These are phyloP conservation scores for Rhodosporidiobolus sp. DNA, from an alignment of 768 basidiomycete species.

Conservation along the genomic window DNA sequence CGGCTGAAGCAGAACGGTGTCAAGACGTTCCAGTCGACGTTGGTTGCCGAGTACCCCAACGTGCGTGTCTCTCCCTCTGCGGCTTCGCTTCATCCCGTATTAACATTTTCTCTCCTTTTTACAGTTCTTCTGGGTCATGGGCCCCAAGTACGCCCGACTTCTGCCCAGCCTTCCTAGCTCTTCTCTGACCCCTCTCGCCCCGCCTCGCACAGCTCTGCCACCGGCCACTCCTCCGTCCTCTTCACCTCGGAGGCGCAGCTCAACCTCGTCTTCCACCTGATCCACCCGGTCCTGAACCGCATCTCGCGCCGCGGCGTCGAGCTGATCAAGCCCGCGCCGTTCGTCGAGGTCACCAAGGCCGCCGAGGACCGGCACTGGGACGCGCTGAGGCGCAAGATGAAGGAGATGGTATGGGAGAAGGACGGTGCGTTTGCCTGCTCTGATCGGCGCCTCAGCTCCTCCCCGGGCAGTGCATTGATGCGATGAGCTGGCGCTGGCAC, in stretches of 20 bases:
- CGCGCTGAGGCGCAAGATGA: constrained; percentile 34
- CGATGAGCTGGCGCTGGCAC: neutral
- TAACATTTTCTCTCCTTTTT: neutral
- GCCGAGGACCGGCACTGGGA: constrained; percentile 34
- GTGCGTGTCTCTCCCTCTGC: neutral
- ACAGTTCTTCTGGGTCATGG: constrained; percentile 39
- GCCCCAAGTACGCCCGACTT: constrained; percentile 43
- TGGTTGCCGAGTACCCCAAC: constrained; percentile 29
- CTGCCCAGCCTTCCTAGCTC: neutral
- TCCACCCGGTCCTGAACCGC: constrained; percentile 14
- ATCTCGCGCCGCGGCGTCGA: constrained; percentile 11
- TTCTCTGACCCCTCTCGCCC: neutral
- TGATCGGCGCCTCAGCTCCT: too few relatives aligned
- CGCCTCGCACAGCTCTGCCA: constrained; percentile 13
- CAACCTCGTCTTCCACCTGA: constrained; percentile 5
- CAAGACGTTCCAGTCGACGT: constrained; percentile 29
- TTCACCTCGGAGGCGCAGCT: constrained; percentile 39
- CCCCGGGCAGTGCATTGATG: neutral
- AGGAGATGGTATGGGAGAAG: constrained; percentile 37
- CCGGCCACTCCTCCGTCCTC: constrained; percentile 44
- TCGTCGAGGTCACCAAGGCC: constrained; percentile 38
- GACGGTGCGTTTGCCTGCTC: constrained; percentile 13
- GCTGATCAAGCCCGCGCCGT: constrained; percentile 16
- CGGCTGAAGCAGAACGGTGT: constrained; percentile 34
- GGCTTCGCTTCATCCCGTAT: neutral